phyloP scores from a whole-genome alignment of 192 early-diverging fungal genomes.

The Spinellus fusiger region DNA sequence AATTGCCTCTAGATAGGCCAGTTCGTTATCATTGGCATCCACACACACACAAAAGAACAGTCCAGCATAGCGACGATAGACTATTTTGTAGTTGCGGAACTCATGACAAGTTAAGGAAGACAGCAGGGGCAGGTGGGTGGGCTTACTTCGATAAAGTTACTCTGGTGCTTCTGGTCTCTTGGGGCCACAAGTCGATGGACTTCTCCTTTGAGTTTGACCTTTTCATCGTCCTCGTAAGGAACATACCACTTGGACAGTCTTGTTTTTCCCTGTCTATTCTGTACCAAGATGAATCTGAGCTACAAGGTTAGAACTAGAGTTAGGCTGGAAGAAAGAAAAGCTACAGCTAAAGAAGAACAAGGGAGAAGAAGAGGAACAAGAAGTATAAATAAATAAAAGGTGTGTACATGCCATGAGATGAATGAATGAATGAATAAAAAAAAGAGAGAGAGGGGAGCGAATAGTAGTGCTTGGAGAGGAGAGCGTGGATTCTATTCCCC shows the following conservation, averaged over 20 bases:
- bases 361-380: background rate
- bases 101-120: slow-evolving; percentile 16
- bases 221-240: slow-evolving; percentile 90
- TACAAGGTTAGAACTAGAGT: slow-evolving; percentile 6
- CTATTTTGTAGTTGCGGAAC: slow-evolving; percentile 97
- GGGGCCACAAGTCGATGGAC: slow-evolving; percentile 95
- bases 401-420: background rate
- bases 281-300: slow-evolving; percentile 96
- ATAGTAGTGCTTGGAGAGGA: too few species aligned
- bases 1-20: slow-evolving; percentile 92
- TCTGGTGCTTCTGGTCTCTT: slow-evolving; percentile 94
- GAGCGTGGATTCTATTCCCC: too few species aligned
- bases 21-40: slow-evolving; percentile 97
- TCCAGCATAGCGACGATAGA: slow-evolving; percentile 97
- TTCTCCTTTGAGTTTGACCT: slow-evolving; percentile 87
- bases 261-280: slow-evolving; percentile 98
- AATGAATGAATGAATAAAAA: background rate
- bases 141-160: slow-evolving; percentile 93
- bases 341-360: background rate
- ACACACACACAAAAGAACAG: slow-evolving; percentile 99
- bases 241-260: slow-evolving; percentile 97
- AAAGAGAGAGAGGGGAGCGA: background rate
- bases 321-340: background rate
- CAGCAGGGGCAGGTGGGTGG: background rate
- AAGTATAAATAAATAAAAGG: background rate